phyloP scores from a whole-genome alignment of 2,329 filamentous ascomycete genomes.

The Trichoderma aggressivum region DNA sequence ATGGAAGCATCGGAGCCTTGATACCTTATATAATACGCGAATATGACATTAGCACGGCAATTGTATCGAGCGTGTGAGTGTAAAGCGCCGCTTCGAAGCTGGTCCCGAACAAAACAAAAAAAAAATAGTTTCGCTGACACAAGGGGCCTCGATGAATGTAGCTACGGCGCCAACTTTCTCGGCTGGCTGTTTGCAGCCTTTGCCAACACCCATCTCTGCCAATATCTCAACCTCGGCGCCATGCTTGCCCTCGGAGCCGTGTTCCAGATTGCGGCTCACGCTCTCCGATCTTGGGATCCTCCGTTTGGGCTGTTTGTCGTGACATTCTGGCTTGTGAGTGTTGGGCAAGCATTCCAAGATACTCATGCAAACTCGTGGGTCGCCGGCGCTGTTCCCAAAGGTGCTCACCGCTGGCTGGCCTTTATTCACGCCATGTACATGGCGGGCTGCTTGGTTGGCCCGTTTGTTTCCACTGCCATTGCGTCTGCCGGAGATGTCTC shows the following conservation, averaged over 20 bases:
- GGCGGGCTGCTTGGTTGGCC: constrained; percentile 54
- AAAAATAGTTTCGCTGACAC: not conserved
- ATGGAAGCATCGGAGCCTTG: constrained; percentile 60
- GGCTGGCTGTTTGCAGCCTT: constrained; percentile 59
- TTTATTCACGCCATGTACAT: constrained; percentile 63
- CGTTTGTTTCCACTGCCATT: constrained; percentile 53
- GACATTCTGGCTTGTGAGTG: constrained; percentile 55
- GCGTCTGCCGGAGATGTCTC: constrained; percentile 36
- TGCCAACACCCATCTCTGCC: constrained; percentile 51
- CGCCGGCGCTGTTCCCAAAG: constrained; percentile 37
- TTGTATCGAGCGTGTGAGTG: constrained; percentile 47
- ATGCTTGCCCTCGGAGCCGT: constrained; percentile 55
- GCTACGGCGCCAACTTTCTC: constrained; percentile 54
- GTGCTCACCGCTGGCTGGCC: constrained; percentile 57
- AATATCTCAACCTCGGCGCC: constrained; percentile 52
- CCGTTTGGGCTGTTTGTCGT: constrained; percentile 55
- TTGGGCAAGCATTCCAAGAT: constrained; percentile 63
- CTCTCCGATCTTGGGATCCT: constrained; percentile 53
- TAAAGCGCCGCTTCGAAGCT: constrained; percentile 20
- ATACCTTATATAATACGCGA: constrained; percentile 60
- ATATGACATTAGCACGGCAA: constrained; percentile 51
- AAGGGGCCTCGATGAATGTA: constrained; percentile 21
- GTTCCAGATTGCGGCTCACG: constrained; percentile 53
- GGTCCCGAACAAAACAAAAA: too few relatives aligned
- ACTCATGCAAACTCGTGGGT: constrained; percentile 62